Percentiles rank a stretch among this genome's conserved stretches.
These are phyloP conservation scores for Rosa persica DNA, from an alignment of 306 rosid genomes.

Conservation along the genomic window DNA sequence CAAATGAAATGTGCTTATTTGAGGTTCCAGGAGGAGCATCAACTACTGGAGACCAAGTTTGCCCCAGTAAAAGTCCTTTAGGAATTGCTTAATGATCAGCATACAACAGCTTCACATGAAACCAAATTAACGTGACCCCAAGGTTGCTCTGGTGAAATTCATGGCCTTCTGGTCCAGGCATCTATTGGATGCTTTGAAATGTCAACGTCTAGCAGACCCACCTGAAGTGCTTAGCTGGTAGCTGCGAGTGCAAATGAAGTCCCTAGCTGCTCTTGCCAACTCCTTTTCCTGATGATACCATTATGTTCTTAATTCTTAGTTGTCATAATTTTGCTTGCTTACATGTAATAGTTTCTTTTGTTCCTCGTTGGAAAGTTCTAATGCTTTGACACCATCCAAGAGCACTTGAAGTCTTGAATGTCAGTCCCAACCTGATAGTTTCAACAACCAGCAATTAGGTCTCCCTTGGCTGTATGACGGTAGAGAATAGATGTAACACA, in stretches of 20 bases:
- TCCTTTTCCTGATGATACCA: background rate
- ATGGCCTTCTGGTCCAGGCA: background rate
- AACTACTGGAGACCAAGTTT: background rate
- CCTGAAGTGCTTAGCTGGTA: background rate
- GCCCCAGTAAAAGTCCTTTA: background rate
- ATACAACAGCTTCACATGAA: background rate
- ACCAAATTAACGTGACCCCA: background rate
- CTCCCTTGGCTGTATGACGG: background rate
- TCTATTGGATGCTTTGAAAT: background rate
- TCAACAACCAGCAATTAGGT: slow-evolving; percentile 32
- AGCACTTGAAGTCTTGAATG: slow-evolving; percentile 95
- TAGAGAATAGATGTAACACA: background rate
- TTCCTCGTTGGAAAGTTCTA: slow-evolving; percentile 64
- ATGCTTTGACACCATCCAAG: slow-evolving; percentile 94
- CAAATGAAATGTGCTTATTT: background rate
- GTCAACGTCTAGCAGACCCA: background rate
- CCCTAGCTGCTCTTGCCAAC: background rate
- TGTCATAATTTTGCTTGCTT: slow-evolving; percentile 19
- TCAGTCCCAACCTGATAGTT: slow-evolving; percentile 85
- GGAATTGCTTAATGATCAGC: background rate
- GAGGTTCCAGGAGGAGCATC: background rate
- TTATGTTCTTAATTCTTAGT: too few relatives aligned
- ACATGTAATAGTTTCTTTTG: slow-evolving; percentile 75
- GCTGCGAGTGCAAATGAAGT: background rate
- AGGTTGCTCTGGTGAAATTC: background rate